Evolutionary conservation across 2,329 filamentous ascomycete genomes (phyloP), one percentile per base, ranked within the genome.

Genomic region (Fusarium sp.): DNA sequence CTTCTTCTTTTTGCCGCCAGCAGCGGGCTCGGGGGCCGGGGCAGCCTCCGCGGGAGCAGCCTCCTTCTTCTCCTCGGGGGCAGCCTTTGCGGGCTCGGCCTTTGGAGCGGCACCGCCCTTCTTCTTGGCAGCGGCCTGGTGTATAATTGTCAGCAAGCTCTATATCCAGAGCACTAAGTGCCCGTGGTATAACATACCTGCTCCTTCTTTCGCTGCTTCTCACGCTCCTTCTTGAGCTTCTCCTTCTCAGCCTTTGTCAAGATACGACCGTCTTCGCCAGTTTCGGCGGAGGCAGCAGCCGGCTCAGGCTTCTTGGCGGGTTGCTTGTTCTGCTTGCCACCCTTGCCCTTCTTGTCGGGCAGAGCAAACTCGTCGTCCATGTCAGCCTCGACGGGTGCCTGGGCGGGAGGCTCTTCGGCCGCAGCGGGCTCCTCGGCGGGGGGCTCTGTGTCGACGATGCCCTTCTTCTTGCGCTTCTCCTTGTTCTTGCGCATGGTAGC

Each of bases 161-260:
- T 38, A 43, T 15, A 35, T 36, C 44, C 19, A 35, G 36, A 22
- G 19, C 39, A 41, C 36, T 8, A 32, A 25, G 22, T 26, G 13
- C 24, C 44, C 28, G 5, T 15, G 22, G 22, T 22, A 25, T 22
- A 8, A 52, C 71, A 41, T 69, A 95, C 92, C 86, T 98, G 91
- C 79, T 99, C 95, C 87, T 93, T 99, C 82, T 99, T 99, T 68
- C 93, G 86, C 80, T 95, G 91, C 87, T 99, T 99, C 82, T 99
- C 95, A 61, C 92, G 88, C 81, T 99, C 95, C 81, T 97, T 99
- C 85, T 94, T 98, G 73, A 94, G 84, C 79, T 92, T 96, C 77
- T 99, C 95, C 82, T 99, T 99, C 81, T 99, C 93, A 56, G 96
- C 95, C 86, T 98, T 99, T 35, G 92, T 96, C 80, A 98, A 88